Evolutionary conservation across 352 stramenopile genomes (phyloP), one percentile per base, ranked within the genome.

Genomic region (Peronospora belbahrii): DNA sequence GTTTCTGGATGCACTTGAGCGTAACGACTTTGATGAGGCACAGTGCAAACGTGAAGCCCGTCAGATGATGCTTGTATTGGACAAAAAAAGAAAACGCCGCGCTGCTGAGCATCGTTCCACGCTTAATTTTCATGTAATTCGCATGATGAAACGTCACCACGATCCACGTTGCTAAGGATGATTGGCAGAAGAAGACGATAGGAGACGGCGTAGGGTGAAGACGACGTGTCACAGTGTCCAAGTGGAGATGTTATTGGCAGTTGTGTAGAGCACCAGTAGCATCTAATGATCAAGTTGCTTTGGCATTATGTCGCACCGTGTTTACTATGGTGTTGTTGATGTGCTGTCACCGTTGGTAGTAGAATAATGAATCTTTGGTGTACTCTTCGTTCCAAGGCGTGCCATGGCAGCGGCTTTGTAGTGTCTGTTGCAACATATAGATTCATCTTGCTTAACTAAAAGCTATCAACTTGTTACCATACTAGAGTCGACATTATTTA

Each of bases 41-140:
- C 52, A 81, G 24, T 94, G 79, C 65, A 85, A 87, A 62, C 79
- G 80, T 46, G 82, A 94, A 59, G 79, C 65, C 27, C 76, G 79
- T 51, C 62, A 88, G 48, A 75, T 91, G 42, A 80, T 74, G 59
- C 72, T 78, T 34, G 72, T 88, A 51, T 81, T 91, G 59, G 85
- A 78, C 7, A 52, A 55, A 51, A 87, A 85, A 71, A 63, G 70
- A 25, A 63, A 77, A 58, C 70, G 72, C 39, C 69, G 74, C 44
- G 69, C 67, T 8, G 71, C 74, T 0, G 79, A 75, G 49, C 79
- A 91, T 59, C 81, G 81, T 30, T 88, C 82, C 36, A 88, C 82
- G 46, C 73, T 94, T 32, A 91, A 91, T 65, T 90, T 89, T 56
- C 75, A 91, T 62, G 82, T 94, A 15, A 86, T 91, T 31, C 82